phyloP scores from a whole-genome alignment of 441 rosid species.

The Populus tomentosa region DNA sequence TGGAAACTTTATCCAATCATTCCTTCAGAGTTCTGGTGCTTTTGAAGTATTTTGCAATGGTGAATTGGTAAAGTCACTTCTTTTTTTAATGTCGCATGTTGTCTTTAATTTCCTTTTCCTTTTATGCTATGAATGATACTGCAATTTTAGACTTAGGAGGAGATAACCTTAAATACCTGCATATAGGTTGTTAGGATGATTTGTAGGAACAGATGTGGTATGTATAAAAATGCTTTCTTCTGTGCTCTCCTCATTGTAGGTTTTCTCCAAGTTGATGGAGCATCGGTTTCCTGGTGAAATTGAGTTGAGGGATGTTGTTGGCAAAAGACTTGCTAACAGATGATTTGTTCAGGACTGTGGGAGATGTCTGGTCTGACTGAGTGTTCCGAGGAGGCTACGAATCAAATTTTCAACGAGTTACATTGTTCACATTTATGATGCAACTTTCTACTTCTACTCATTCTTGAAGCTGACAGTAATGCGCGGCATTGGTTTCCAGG shows the following conservation, averaged over 20 bases:
- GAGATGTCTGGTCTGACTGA: slow-evolving; percentile 13
- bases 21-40: slow-evolving; percentile 93
- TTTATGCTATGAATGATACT: not conserved
- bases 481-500: not conserved
- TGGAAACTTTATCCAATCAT: slow-evolving; percentile 83
- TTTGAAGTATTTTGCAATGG: slow-evolving; percentile 80
- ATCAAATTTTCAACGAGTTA: not conserved
- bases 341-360: slow-evolving; percentile 21
- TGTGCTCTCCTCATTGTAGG: slow-evolving; percentile 34
- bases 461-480: not conserved
- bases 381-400: not conserved
- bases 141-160: not conserved
- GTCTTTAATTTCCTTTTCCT: not conserved
- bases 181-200: not conserved
- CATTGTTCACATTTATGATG: not conserved
- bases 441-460: not conserved
- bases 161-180: not conserved
- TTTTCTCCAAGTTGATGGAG: slow-evolving; percentile 84
- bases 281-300: slow-evolving; percentile 95
- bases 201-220: not conserved
- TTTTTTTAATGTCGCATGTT: not conserved
- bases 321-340: slow-evolving; percentile 44
- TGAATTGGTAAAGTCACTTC: slow-evolving; percentile 47
- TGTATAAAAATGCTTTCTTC: not conserved
- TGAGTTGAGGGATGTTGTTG: slow-evolving; percentile 72